phyloP scores from a whole-genome alignment of 1,284 basidiomycete species.

The Cystobasidium sp. region DNA sequence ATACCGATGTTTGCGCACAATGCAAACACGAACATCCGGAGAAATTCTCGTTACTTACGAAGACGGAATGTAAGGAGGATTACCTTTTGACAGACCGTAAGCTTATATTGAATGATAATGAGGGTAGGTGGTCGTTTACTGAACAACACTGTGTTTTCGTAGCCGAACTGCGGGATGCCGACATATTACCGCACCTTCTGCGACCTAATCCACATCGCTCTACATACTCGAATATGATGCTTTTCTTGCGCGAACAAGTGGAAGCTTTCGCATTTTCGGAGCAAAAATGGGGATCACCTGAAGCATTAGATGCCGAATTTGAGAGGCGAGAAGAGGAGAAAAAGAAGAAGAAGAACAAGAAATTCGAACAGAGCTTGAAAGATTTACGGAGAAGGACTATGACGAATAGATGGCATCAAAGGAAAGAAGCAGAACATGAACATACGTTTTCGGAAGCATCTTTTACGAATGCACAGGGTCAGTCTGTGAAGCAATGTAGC shows the following conservation, averaged over 20 bases:
- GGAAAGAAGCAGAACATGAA: slow-evolving; percentile 82
- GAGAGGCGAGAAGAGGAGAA: slow-evolving; percentile 78
- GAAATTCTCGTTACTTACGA: slow-evolving; percentile 91
- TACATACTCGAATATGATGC: slow-evolving; percentile 99
- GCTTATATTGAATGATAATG: slow-evolving; percentile 44
- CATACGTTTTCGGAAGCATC: slow-evolving; percentile 74
- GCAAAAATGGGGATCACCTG: slow-evolving; percentile 93
- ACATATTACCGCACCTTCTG: slow-evolving; percentile 88
- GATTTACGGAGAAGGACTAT: slow-evolving; percentile 82
- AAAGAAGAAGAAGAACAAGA: slow-evolving; percentile 87
- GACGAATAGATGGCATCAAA: slow-evolving; percentile 85
- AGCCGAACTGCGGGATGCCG: slow-evolving; percentile 91
- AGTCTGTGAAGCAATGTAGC: slow-evolving; percentile 72
- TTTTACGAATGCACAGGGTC: slow-evolving; percentile 61
- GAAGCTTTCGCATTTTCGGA: slow-evolving; percentile 86
- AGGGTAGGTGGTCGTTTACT: background rate
- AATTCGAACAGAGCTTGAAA: slow-evolving; percentile 82
- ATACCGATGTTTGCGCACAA: slow-evolving; percentile 80
- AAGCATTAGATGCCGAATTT: slow-evolving; percentile 88
- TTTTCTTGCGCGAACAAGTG: slow-evolving; percentile 91
- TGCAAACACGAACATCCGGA: slow-evolving; percentile 89
- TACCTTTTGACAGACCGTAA: slow-evolving; percentile 63
- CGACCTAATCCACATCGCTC: slow-evolving; percentile 97
- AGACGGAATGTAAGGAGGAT: slow-evolving; percentile 94
- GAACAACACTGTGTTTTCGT: slow-evolving; percentile 55